Base-by-base conservation (phyloP, 164 flowering plant genomes). In the Magnolia kwangsiensis region DNA sequence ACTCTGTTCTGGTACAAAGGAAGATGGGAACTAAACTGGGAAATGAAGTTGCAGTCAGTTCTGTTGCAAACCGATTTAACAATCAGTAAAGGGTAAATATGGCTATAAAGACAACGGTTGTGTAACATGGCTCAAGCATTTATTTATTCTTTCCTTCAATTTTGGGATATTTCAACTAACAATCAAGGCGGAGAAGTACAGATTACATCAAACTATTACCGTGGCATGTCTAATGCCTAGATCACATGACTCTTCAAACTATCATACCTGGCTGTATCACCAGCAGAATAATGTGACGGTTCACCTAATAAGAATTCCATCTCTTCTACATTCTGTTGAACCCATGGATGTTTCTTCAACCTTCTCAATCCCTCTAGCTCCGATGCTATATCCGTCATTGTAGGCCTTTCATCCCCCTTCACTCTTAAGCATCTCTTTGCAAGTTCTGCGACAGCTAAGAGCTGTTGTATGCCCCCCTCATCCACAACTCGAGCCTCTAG, bases 381-480 rank as follows among this genome's bases (percentile, higher is more conserved):
- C 37, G 19, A 2, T 8, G 24, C 72, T 27, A 69, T 51, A 18
- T 69, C 55, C 72, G 45, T 69, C 74, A 76, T 76, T 1, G 51
- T 58, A 5, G 78, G 68, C 31, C 78, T 70, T 45, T 71, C 69
- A 11, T 76, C 78, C n/a, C 73, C 74, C 4, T 37, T 70, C 9
- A 70, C n/a, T 23, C 23, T 70, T 14, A 76, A 21, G 45, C 78
- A 76, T n/a, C 29, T 69, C 16, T 61, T 76, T 20, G 78, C 74
- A 10, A 76, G 27, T 24, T 76, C 21, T 14, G 78, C 73, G 20
- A 76, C 68, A 21, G 18, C 58, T 31, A 49, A n/a, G 24, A 76
- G 23, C 50, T 76, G 71, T 24, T 76, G 67, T 18, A 4, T 19
- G 13, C 16, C 55, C 2, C 66, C 77, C 27, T 75, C 77, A 14